Conservation (phyloP, 176 grass and related monocot genomes). For the Alopecurus myosuroides region DNA sequence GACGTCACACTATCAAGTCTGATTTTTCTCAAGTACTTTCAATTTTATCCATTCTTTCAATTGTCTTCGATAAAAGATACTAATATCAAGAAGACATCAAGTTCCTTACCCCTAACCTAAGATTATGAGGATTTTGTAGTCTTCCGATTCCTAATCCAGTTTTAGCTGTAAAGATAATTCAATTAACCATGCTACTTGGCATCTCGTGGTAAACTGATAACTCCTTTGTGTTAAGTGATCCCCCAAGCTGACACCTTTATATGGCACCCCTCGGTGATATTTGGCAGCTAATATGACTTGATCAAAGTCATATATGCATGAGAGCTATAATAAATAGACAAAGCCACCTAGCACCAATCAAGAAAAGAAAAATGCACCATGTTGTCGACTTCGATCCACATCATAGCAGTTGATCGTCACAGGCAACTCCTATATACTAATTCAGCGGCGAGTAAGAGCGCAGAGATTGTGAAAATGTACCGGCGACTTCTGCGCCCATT, state of each 20-base stretch:
- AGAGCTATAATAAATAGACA: neutral
- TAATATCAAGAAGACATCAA: too few species aligned
- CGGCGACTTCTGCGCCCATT: neutral
- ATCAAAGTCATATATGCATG: slow-evolving; percentile 1
- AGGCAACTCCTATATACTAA: neutral
- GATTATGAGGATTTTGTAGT: neutral
- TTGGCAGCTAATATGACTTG: neutral
- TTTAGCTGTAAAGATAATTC: neutral
- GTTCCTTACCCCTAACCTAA: neutral
- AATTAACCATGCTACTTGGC: neutral
- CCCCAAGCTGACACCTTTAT: neutral
- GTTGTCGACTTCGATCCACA: neutral
- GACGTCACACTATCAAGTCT: neutral
- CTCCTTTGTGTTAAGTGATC: neutral
- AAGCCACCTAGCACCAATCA: neutral
- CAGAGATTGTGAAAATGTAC: neutral
- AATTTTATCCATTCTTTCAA: too few species aligned
- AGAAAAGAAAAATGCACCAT: neutral
- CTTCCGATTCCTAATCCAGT: neutral
- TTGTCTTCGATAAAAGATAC: too few species aligned
- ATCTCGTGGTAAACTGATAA: neutral
- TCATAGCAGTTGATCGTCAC: neutral
- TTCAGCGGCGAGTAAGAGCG: neutral
- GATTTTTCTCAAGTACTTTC: neutral
- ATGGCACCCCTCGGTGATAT: neutral